Conservation (phyloP, 768 basidiomycete genomes). For the Fibroporia radiculosa region DNA sequence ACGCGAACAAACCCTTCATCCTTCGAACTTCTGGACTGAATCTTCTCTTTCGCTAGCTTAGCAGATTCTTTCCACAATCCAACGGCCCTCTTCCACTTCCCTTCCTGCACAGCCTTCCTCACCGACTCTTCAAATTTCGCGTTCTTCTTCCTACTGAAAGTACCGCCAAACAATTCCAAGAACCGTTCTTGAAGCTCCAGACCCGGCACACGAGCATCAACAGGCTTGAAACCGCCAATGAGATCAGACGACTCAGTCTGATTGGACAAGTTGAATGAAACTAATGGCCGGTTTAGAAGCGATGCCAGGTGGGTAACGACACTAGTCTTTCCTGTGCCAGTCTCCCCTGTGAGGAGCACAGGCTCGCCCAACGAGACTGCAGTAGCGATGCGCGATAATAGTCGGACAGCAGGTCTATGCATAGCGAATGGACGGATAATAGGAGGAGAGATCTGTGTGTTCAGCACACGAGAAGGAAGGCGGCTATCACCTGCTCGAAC, state of each 20-base stretch:
- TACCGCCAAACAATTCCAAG: conserved; percentile 71
- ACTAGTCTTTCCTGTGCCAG: conserved; percentile 98
- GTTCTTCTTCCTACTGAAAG: conserved; percentile 89
- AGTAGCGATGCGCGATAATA: conserved; percentile 76
- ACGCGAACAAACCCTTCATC: conserved; percentile 17
- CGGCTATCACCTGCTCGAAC: conserved; percentile 59
- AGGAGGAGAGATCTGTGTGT: conserved; percentile 26
- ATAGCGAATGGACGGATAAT: conserved; percentile 69
- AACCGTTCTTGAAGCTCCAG: conserved; percentile 65
- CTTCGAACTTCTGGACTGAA: conserved; percentile 30
- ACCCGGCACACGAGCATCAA: conserved; percentile 79
- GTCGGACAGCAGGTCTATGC: conserved; percentile 73
- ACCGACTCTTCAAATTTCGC: conserved; percentile 78
- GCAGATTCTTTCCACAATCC: conserved; percentile 78
- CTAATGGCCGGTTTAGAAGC: conserved; percentile 64
- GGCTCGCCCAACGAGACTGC: conserved; percentile 73
- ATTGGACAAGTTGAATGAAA: conserved; percentile 90
- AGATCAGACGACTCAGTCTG: conserved; percentile 95
- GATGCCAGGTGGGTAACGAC: conserved; percentile 81
- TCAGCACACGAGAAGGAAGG: conserved; percentile 38
- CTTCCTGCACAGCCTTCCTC: conserved; percentile 70
- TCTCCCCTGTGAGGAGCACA: conserved; percentile 90
- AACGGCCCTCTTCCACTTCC: conserved; percentile 79
- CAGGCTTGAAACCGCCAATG: conserved; percentile 92
- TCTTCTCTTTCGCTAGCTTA: conserved; percentile 59